These are phyloP conservation scores for Candida maesae DNA, from an alignment of 805 yeast species.

Conservation along the genomic window DNA sequence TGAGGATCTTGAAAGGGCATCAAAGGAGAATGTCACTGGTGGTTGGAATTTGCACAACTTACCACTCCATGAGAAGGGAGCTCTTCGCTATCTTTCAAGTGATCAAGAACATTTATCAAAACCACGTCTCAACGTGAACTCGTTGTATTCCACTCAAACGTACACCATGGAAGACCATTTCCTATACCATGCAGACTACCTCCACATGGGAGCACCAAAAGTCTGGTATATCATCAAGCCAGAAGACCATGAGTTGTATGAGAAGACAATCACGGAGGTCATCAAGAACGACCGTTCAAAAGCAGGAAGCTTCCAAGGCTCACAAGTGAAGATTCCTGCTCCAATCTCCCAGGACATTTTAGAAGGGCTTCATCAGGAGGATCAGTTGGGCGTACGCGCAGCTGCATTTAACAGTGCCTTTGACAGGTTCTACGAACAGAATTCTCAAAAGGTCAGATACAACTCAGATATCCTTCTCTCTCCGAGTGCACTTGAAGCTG, in stretches of 20 bases:
- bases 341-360: constrained; percentile 18
- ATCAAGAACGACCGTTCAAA: constrained; percentile 21
- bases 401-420: constrained; percentile 14
- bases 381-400: constrained; percentile 15
- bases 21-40: constrained; percentile 4
- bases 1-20: constrained; percentile 19
- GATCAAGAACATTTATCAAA: constrained; percentile 39
- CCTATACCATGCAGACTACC: constrained; percentile 49
- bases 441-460: constrained; percentile 16
- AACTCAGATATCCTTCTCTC: constrained; percentile 47
- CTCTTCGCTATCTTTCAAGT: constrained; percentile 42
- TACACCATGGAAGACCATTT: constrained; percentile 64
- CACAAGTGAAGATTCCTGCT: constrained; percentile 8
- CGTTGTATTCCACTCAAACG: constrained; percentile 49
- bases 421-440: constrained; percentile 20
- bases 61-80: constrained; percentile 45
- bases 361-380: constrained; percentile 19
- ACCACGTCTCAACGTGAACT: constrained; percentile 47
- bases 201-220: constrained; percentile 51
- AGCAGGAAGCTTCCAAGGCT: not conserved
- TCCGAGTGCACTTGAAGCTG: constrained; percentile 42
- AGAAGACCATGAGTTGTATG: constrained; percentile 48
- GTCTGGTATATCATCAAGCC: constrained; percentile 66
- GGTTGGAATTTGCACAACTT: constrained; percentile 61
- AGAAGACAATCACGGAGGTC: constrained; percentile 48